Evolutionary conservation across 2,329 filamentous ascomycete genomes (phyloP).

Genomic region (Blastomyces percursus): DNA sequence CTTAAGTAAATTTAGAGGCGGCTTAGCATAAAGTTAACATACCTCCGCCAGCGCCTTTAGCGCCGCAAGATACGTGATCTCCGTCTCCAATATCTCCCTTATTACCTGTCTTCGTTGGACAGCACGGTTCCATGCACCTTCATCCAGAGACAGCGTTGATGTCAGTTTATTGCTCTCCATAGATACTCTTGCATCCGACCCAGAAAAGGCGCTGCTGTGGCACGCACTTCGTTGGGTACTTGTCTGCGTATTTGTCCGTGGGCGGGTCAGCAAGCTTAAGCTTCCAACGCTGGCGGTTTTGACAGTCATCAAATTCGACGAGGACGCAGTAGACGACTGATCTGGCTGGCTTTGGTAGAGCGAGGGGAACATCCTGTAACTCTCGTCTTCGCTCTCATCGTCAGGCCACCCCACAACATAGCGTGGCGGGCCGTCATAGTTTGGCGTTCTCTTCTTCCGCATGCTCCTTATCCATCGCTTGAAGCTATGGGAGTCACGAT

Average conservation of each 20-base stretch:
- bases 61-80: conserved; percentile 80
- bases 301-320: conserved; percentile 67
- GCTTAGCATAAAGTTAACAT: conserved; percentile 22
- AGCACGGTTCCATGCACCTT: conserved; percentile 58
- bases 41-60: conserved; percentile 80
- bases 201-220: conserved; percentile 49
- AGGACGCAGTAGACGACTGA: conserved; percentile 62
- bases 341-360: conserved; percentile 37
- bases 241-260: conserved; percentile 48
- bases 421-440: conserved; percentile 11
- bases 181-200: conserved; percentile 55
- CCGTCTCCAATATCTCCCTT: conserved; percentile 74
- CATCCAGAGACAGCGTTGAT: conserved; percentile 46
- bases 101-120: conserved; percentile 67
- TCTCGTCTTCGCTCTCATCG: conserved; percentile 15
- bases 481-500: conserved; percentile 19
- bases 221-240: conserved; percentile 38
- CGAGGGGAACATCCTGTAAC: conserved; percentile 15
- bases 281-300: conserved; percentile 73
- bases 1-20: background rate
- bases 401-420: conserved; percentile 31
- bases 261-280: conserved; percentile 55
- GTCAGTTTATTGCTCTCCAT: conserved; percentile 45
- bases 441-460: conserved; percentile 18
- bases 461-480: conserved; percentile 32